Evolutionary conservation across 768 basidiomycete genomes (phyloP).

Genomic region (Dentipellis fragilis): DNA sequence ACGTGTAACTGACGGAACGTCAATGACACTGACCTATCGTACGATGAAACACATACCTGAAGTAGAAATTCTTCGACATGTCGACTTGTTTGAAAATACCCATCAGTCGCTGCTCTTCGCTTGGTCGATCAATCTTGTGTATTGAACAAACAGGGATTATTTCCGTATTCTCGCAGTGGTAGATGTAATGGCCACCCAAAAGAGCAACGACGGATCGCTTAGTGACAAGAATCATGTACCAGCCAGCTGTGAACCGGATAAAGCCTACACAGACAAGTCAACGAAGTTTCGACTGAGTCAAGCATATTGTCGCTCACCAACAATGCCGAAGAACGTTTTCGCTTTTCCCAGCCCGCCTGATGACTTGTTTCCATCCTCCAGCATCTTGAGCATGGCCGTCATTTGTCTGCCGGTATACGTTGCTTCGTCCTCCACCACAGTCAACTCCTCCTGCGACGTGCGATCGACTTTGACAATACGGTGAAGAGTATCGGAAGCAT

Average conservation of each 20-base stretch:
- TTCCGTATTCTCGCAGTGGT: slow-evolving; percentile 90
- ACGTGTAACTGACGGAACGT: slow-evolving; percentile 61
- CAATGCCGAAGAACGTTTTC: slow-evolving; percentile 73
- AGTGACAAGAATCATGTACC: slow-evolving; percentile 89
- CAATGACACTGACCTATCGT: not conserved
- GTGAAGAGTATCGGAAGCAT: slow-evolving; percentile 79
- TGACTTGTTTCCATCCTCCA: slow-evolving; percentile 87
- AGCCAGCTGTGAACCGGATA: slow-evolving; percentile 88
- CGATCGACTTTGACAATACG: slow-evolving; percentile 92
- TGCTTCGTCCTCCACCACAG: slow-evolving; percentile 77
- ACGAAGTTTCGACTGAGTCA: not conserved
- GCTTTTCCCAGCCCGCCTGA: slow-evolving; percentile 81
- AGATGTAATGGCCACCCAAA: slow-evolving; percentile 91
- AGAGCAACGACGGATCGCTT: slow-evolving; percentile 89
- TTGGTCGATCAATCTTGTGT: slow-evolving; percentile 77
- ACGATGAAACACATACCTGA: slow-evolving; percentile 45
- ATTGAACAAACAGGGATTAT: slow-evolving; percentile 68
- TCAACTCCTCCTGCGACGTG: slow-evolving; percentile 63
- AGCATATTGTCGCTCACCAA: slow-evolving; percentile 37
- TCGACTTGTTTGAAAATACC: slow-evolving; percentile 94
- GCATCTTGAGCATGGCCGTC: slow-evolving; percentile 85
- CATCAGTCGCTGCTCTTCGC: slow-evolving; percentile 84
- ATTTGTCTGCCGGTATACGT: slow-evolving; percentile 87
- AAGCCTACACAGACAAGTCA: slow-evolving; percentile 49
- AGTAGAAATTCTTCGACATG: slow-evolving; percentile 98